Evolutionary conservation across 2,329 filamentous ascomycete species (phyloP), one percentile per base, ranked within the genome.

Genomic region (Nothophaeocryptopus gaeumannii): DNA sequence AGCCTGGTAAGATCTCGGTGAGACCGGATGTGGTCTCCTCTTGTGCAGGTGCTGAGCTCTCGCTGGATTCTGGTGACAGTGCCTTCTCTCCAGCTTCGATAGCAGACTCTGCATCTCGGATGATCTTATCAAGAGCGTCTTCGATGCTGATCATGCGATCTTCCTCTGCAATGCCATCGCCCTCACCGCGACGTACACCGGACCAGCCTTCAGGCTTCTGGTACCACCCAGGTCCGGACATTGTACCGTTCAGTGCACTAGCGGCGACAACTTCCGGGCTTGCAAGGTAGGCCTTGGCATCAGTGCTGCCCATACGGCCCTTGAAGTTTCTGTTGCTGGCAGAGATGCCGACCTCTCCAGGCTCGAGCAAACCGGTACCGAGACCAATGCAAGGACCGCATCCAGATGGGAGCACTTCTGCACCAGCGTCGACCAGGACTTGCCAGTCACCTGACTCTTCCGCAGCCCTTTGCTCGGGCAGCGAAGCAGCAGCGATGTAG

Each of bases 201-300:
- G 80, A 72, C 32, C 83, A 81, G 41, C 80, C 82, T 46, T 84
- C 81, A 0, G 89, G 87, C 63, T 79, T 79, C 68, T 88, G 67
- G 66, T 95, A 96, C 78, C 79, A 84, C 16, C 87, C 89, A 1
- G 92, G 88, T 0, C 90, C 87, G 8, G 82, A 74, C 32, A 91
- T 89, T 53, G 78, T 79, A 10, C 88, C 88, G 12, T 76, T 74
- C 39, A 96, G 72, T 2, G 92, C 92, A 62, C 88, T 95, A 7
- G 93, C 91, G 3, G 92, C 92, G 0, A 97, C 92, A 2, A 96
- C 85, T 64, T 96, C 91, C 1, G 93, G 91, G 58, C 86, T 92
- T 5, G 85, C 87, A 1, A 96, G 83, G 67, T 96, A 96, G 0
- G 89, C 89, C 63, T 89, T 84, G 0, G 89, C 88, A 5, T 88